Evolutionary conservation across 768 basidiomycete species (phyloP), one percentile per base, ranked within the genome.

Genomic region (Pulveroboletus sp.): DNA sequence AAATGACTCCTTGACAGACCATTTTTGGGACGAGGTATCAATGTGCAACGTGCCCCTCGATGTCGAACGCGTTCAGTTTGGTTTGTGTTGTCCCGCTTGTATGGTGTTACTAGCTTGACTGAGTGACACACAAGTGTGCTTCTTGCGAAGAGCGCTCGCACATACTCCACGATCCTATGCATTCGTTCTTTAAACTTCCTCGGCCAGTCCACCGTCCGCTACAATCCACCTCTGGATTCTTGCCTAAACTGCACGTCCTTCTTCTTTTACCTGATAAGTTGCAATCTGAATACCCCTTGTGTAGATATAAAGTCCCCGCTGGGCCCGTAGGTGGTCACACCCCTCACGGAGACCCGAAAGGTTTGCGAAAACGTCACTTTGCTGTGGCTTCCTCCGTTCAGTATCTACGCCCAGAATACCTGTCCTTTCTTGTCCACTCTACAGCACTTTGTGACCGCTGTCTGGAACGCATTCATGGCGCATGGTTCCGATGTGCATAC

Each of bases 401-500:
- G 27, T 28, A 0, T n/a, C 35, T 30, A 8, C 36, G 8, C 26
- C 21, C 57, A 90, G 87, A 72, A 36, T 90, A 91, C 66, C 73
- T 92, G 10, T 67, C 67, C 14, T 64, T 70, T 31, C 73, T 93
- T 15, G 59, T 74, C 39, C 90, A 93, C 63, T 60, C 72, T 4
- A 71, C 78, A 18, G 87, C 92, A 6, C 67, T 92, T 6, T 97
- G 94, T 58, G 94, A 97, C 69, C 80, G 84, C 39, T 94, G 94
- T 65, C 81, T 92, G 74, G 78, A 76, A 24, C 78, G 76, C 43
- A 94, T 96, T 47, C 70, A 74, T n/a, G 94, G 94, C 14, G 80
- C 82, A 57, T 97, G 94, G 94, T 88, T 84, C 69, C 80, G 87
- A 57, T 97, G 94, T 61, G 91, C 82, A 5, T 90, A 92, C 62